Conservation (phyloP, 73 alveolate genomes). For the Paramecium sexaurelia region DNA sequence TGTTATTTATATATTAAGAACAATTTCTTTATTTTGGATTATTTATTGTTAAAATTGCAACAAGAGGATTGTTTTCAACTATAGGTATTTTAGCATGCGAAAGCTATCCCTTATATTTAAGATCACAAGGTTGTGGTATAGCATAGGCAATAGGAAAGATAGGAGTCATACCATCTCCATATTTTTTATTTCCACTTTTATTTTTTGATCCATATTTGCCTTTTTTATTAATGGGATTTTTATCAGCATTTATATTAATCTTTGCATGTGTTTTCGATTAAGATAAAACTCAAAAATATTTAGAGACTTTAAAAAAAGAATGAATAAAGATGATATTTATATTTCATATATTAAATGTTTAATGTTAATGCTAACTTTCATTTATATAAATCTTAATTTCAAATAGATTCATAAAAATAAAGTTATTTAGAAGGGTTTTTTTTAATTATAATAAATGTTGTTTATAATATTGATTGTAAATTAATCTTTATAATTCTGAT, state of each 20-base stretch:
- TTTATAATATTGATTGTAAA: too few relatives aligned
- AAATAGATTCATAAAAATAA: too few relatives aligned
- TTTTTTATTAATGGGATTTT: not conserved
- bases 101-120: not conserved
- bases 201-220: conserved; percentile 20
- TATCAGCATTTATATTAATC: not conserved
- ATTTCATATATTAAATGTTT: too few relatives aligned
- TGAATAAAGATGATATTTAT: too few relatives aligned
- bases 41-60: not conserved
- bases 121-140: conserved; percentile 9
- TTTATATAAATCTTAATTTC: too few relatives aligned
- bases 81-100: not conserved
- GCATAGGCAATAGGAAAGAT: conserved; percentile 38
- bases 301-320: conserved; percentile 16
- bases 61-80: conserved; percentile 45
- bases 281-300: not conserved
- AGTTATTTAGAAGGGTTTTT: too few relatives aligned
- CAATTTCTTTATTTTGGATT: not conserved
- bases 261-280: not conserved
- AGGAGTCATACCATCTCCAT: not conserved
- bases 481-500: too few relatives aligned
- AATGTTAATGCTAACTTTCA: too few relatives aligned
- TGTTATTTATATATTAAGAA: not conserved
- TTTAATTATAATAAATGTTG: too few relatives aligned
- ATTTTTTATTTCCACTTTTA: not conserved